Conservation (phyloP, 108 stramenopile genomes). For the Asterionellopsis glacialis region DNA sequence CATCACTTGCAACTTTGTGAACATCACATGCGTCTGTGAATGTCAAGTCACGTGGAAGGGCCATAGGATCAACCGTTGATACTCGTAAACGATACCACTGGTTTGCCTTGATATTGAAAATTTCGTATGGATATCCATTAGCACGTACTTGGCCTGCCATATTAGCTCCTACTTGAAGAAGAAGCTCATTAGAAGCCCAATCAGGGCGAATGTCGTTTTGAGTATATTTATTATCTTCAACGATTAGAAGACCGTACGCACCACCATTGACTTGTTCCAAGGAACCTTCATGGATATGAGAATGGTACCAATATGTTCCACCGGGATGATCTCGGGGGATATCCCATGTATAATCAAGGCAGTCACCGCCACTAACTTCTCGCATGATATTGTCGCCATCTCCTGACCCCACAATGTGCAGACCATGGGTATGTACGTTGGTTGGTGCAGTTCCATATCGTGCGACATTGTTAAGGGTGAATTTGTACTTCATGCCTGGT, state of each 20-base stretch:
- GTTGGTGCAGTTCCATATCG: neutral
- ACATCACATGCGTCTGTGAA: conserved; percentile 19
- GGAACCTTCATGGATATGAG: conserved; percentile 23
- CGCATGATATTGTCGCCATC: conserved; percentile 25
- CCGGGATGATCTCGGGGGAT: conserved; percentile 21
- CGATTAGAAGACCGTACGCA: conserved; percentile 35
- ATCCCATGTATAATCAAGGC: conserved; percentile 24
- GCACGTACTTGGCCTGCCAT: conserved; percentile 4
- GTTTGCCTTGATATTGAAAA: conserved; percentile 7
- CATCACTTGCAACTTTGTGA: conserved; percentile 32
- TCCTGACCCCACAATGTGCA: conserved; percentile 20
- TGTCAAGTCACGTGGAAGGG: neutral
- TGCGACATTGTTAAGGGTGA: conserved; percentile 2
- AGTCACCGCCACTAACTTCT: conserved; percentile 14
- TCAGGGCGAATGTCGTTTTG: neutral
- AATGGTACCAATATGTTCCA: conserved; percentile 40
- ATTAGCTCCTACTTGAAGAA: neutral
- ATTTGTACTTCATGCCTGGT: conserved; percentile 4
- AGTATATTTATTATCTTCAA: conserved; percentile 12
- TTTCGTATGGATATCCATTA: conserved; percentile 3
- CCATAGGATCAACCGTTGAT: conserved; percentile 18
- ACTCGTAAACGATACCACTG: conserved; percentile 29
- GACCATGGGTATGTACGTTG: conserved; percentile 23
- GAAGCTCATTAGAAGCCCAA: conserved; percentile 2
- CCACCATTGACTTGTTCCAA: conserved; percentile 23